Conservation (phyloP, 345 rosid genomes). For the Lumnitzera racemosa region DNA sequence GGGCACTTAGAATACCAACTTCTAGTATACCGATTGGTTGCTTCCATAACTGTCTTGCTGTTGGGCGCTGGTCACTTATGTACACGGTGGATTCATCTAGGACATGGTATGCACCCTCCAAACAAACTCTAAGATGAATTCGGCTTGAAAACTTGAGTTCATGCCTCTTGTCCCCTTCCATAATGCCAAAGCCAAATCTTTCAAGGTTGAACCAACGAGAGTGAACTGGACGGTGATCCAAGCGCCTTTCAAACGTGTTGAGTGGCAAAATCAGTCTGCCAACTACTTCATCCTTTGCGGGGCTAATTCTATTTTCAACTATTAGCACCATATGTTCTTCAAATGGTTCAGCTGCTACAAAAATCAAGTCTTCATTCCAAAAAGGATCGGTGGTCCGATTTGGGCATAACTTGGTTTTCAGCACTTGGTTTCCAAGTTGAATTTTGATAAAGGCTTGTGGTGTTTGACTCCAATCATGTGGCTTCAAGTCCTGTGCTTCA, state of each 20-base stretch:
- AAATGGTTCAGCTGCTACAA: constrained; percentile 92
- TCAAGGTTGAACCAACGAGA: constrained; percentile 87
- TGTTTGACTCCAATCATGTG: constrained; percentile 50
- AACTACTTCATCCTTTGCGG: constrained; percentile 66
- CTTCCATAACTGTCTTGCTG: constrained; percentile 86
- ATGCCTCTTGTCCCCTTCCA: constrained; percentile 81
- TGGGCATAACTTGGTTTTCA: constrained; percentile 63
- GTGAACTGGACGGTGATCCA: constrained; percentile 74
- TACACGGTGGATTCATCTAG: constrained; percentile 86
- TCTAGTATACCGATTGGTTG: constrained; percentile 79
- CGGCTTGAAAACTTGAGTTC: constrained; percentile 75
- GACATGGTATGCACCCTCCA: constrained; percentile 94
- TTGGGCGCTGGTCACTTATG: constrained; percentile 75
- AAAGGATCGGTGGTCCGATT: constrained; percentile 48
- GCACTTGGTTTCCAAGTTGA: constrained; percentile 70
- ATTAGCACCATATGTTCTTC: constrained; percentile 65
- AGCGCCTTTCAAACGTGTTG: constrained; percentile 50
- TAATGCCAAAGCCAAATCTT: constrained; percentile 63
- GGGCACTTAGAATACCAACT: constrained; percentile 76
- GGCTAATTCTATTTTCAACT: constrained; percentile 48
- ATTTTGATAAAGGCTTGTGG: constrained; percentile 79
- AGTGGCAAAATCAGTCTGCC: constrained; percentile 62
- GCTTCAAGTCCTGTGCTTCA: constrained; percentile 80
- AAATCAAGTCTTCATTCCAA: constrained; percentile 90
- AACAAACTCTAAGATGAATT: constrained; percentile 66